A percentile compares a stretch with the other conserved stretches of the same genome.
Conservation (phyloP, 2,329 filamentous ascomycete species). For the Atkinsonella texensis region DNA sequence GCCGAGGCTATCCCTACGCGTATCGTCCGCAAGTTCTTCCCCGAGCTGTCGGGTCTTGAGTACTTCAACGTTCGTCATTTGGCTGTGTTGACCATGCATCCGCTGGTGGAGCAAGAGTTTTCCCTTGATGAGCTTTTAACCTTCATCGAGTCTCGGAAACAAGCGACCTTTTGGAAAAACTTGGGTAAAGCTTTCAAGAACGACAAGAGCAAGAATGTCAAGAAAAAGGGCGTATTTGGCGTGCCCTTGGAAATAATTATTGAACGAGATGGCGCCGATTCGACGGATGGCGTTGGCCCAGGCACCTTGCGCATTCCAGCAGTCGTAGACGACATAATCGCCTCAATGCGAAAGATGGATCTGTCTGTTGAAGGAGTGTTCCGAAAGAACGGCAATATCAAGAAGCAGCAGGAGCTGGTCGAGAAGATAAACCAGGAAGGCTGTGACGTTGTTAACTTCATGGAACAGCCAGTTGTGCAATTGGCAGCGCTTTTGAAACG, state of each 20-base stretch:
- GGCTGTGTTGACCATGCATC: conserved; percentile 89
- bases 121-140: conserved; percentile 85
- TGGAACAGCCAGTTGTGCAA: conserved; percentile 82
- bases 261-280: conserved; percentile 89
- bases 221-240: conserved; percentile 92
- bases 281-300: conserved; percentile 91
- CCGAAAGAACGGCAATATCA: conserved; percentile 98
- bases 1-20: conserved; percentile 42
- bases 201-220: conserved; percentile 61
- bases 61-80: conserved; percentile 97
- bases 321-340: conserved; percentile 89
- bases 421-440: conserved; percentile 79
- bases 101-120: conserved; percentile 79
- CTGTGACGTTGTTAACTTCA: conserved; percentile 74
- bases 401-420: conserved; percentile 74
- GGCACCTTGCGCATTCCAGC: conserved; percentile 82
- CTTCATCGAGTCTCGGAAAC: conserved; percentile 84
- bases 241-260: conserved; percentile 80
- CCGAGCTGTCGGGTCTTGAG: conserved; percentile 85
- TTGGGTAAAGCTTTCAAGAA: conserved; percentile 94
- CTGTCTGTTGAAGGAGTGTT: conserved; percentile 98
- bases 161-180: conserved; percentile 92
- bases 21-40: conserved; percentile 74
- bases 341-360: conserved; percentile 96
- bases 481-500: conserved; percentile 90